These are phyloP conservation scores for Aspergillus quadrilineatus DNA, from an alignment of 2,329 filamentous ascomycete species.

Conservation along the genomic window DNA sequence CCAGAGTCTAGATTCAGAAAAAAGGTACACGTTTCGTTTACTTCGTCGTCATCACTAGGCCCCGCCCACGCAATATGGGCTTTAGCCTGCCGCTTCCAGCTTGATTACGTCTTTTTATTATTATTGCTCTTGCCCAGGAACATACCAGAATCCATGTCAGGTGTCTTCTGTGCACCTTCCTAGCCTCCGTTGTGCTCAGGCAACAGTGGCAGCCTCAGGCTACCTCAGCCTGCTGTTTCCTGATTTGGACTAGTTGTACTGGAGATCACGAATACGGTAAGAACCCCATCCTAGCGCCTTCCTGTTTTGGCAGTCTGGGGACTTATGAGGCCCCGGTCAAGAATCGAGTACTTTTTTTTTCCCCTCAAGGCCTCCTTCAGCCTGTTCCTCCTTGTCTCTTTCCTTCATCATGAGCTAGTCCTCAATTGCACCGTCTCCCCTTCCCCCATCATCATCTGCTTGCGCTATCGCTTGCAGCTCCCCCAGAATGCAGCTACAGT, in stretches of 20 bases:
- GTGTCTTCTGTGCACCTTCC: not conserved
- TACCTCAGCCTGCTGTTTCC: slow-evolving; percentile 14
- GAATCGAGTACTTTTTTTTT: slow-evolving; percentile 10
- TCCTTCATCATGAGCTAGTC: not conserved
- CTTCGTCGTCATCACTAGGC: slow-evolving; percentile 11
- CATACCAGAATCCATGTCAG: not conserved
- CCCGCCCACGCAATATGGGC: slow-evolving; percentile 8
- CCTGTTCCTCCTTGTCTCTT: not conserved
- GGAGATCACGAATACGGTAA: slow-evolving; percentile 25
- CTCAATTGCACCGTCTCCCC: not conserved
- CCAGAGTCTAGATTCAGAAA: not conserved
- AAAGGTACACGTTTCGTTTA: slow-evolving; percentile 4
- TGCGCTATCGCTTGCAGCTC: slow-evolving; percentile 2
- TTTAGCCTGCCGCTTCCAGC: not conserved
- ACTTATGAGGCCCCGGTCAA: not conserved
- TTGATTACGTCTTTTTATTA: not conserved
- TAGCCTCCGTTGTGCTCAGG: not conserved
- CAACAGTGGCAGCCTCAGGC: slow-evolving; percentile 16
- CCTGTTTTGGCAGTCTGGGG: slow-evolving; percentile 25
- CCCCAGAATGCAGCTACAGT: slow-evolving; percentile 12
- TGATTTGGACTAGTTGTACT: slow-evolving; percentile 17
- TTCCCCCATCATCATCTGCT: slow-evolving; percentile 3
- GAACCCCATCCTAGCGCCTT: slow-evolving; percentile 27
- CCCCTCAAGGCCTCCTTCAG: not conserved
- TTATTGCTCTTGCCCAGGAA: not conserved